These are phyloP conservation scores for Aaosphaeria arxii DNA, from an alignment of 2,329 filamentous ascomycete species.

Conservation along the genomic window DNA sequence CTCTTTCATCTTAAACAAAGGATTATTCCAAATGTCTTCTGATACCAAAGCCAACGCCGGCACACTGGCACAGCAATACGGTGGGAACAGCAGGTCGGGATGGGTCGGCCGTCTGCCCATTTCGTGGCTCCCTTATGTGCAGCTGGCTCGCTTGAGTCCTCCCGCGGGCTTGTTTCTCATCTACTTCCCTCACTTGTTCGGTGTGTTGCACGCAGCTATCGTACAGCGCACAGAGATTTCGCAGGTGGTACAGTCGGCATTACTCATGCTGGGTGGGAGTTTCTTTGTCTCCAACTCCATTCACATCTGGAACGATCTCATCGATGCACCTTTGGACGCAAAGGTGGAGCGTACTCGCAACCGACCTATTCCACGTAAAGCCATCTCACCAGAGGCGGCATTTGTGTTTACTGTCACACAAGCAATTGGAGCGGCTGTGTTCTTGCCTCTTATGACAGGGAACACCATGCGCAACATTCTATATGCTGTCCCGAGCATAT, in stretches of 20 bases:
- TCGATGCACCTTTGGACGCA: slow-evolving; percentile 54
- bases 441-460: slow-evolving; percentile 21
- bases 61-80: background rate
- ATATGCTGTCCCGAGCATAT: slow-evolving; percentile 38
- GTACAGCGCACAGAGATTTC: background rate
- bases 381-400: slow-evolving; percentile 41
- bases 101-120: slow-evolving; percentile 2
- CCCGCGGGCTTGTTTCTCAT: slow-evolving; percentile 48
- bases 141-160: slow-evolving; percentile 9
- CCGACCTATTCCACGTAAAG: slow-evolving; percentile 40
- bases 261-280: slow-evolving; percentile 29
- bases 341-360: slow-evolving; percentile 24
- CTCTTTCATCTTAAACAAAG: background rate
- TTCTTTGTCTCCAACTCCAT: slow-evolving; percentile 19
- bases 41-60: background rate
- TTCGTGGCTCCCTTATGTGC: slow-evolving; percentile 7
- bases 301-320: slow-evolving; percentile 57
- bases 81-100: background rate
- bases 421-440: slow-evolving; percentile 8
- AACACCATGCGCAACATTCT: background rate
- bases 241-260: background rate
- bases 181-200: slow-evolving; percentile 39
- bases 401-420: slow-evolving; percentile 37
- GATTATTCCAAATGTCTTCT: background rate
- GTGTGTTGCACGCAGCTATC: slow-evolving; percentile 39